phyloP scores from a whole-genome alignment of 176 grass and related monocot species.

The Tillandsia fasciculata region DNA sequence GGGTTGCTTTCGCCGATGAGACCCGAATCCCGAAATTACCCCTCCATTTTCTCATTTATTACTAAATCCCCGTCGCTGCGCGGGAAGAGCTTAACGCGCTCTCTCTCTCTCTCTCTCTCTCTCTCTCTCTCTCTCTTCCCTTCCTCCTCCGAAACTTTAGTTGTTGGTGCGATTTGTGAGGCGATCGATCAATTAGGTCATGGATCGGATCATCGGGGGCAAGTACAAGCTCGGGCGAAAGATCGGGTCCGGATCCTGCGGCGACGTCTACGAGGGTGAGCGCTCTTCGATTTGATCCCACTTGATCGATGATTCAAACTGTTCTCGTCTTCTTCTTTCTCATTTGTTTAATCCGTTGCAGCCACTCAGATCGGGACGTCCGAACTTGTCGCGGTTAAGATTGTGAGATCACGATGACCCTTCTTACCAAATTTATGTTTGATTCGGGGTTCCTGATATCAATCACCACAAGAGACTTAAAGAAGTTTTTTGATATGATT shows the following conservation, averaged over 20 bases:
- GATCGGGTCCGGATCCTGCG: slow-evolving; percentile 90
- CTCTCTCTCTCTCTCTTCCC: background rate
- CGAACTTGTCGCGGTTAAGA: background rate
- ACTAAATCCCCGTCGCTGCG: no score
- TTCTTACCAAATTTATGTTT: no score
- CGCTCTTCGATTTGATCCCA: background rate
- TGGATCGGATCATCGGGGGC: slow-evolving; percentile 75
- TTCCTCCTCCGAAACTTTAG: background rate
- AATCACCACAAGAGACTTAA: no score
- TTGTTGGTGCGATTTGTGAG: no score
- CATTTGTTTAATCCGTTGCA: background rate
- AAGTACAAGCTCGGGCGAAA: slow-evolving; percentile 93
- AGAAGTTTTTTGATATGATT: background rate
- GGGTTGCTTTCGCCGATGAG: no score
- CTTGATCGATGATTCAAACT: no score
- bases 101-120: background rate
- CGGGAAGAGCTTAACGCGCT: no score
- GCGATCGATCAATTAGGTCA: slow-evolving; percentile 1
- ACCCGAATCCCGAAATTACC: no score
- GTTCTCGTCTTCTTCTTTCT: background rate
- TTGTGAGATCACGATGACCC: background rate
- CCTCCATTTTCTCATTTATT: no score
- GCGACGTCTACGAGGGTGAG: slow-evolving; percentile 87
- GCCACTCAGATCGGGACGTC: background rate
- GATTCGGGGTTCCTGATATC: no score